Base-by-base conservation (phyloP, 352 stramenopile genomes). In the Pythium grandisporangium region DNA sequence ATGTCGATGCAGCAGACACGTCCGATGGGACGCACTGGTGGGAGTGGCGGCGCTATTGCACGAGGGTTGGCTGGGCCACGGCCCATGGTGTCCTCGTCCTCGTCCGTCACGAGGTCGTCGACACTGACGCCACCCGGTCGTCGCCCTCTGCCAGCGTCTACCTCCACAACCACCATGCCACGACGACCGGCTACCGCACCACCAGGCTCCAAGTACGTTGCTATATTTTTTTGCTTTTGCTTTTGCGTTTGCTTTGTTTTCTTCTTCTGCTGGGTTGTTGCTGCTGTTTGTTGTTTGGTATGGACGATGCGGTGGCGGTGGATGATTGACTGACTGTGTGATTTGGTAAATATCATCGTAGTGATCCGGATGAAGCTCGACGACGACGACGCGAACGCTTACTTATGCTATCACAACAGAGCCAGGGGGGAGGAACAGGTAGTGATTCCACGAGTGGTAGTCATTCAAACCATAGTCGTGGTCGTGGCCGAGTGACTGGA, bases 1-100 rank as follows among this genome's bases (percentile, higher is more conserved):
- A 30, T 6, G 25, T 39, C 39, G 51, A 14, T 56, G 67, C 45
- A 74, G 42, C 62, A 65, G 17, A 61, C 66, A 3, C 46, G 51
- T 26, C 38, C 61, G 19, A 33, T 58, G 5, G 48, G n/a, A n/a
- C n/a, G n/a, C n/a, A n/a, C n/a, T n/a, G n/a, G n/a, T n/a, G n/a
- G n/a, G n/a, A n/a, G n/a, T n/a, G n/a, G n/a, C n/a, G n/a, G n/a
- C n/a, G n/a, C n/a, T n/a, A n/a, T n/a, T n/a, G n/a, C n/a, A n/a
- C n/a, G n/a, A 32, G 26, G 16, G 14, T 26, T 53, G 5, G 24
- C 43, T 10, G 21, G 42, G 35, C 34, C 46, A 22, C 48, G 38
- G n/a, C 24, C 45, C 6, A 2, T 35, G 6, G 16, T 27, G 13
- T 25, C 42, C 13, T 27, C 45, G 2, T 34, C 37, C 11, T 27